phyloP scores from a whole-genome alignment of 2,329 filamentous ascomycete genomes.

The Pseudogymnoascus sp. region DNA sequence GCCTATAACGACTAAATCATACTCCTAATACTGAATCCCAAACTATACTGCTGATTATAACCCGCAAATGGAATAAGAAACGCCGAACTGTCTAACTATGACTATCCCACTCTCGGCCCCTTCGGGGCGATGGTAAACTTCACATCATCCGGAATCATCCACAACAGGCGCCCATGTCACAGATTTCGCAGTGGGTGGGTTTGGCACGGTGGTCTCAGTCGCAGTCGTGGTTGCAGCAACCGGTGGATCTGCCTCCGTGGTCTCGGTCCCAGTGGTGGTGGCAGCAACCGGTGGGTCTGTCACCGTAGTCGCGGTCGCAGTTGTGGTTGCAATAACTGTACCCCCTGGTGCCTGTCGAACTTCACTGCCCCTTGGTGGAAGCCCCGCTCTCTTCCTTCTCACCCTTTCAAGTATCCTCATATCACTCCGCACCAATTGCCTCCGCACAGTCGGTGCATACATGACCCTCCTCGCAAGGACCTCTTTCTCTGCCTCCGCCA shows the following conservation, averaged over 20 bases:
- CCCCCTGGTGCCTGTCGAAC: not conserved
- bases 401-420: not conserved
- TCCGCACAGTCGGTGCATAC: not conserved
- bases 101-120: not conserved
- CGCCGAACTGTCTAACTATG: no score
- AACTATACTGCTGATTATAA: not conserved
- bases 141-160: not conserved
- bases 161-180: not conserved
- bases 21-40: not conserved
- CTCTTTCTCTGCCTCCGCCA: not conserved
- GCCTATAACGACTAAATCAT: not conserved
- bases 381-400: not conserved
- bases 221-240: not conserved
- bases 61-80: not conserved
- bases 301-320: not conserved
- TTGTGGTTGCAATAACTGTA: not conserved
- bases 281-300: no score
- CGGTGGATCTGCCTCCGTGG: no score
- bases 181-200: not conserved
- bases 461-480: not conserved
- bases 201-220: not conserved
- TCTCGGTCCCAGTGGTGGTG: not conserved
- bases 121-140: not conserved
- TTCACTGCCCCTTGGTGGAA: not conserved
- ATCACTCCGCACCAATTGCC: not conserved